phyloP scores from a whole-genome alignment of 2,329 filamentous ascomycete species.

The Neonectria faginata region DNA sequence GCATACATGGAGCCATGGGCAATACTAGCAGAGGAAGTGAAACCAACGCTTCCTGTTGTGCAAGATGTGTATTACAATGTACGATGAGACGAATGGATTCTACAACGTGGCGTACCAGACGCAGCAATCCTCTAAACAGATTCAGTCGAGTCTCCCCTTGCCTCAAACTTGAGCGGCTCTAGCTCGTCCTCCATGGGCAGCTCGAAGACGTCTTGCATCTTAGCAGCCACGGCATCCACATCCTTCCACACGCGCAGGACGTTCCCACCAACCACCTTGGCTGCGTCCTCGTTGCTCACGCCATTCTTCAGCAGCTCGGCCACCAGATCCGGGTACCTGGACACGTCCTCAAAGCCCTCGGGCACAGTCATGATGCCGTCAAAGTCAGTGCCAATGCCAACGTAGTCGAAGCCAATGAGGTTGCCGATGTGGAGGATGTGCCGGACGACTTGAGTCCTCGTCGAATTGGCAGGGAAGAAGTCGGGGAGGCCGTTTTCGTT shows the following conservation, averaged over 20 bases:
- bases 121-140: slow-evolving; percentile 17
- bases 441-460: slow-evolving; percentile 79
- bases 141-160: slow-evolving; percentile 14
- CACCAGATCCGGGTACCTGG: slow-evolving; percentile 83
- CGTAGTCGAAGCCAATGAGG: slow-evolving; percentile 86
- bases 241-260: slow-evolving; percentile 85
- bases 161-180: slow-evolving; percentile 30
- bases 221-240: slow-evolving; percentile 76
- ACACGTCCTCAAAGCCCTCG: slow-evolving; percentile 83
- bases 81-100: slow-evolving; percentile 41
- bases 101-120: slow-evolving; percentile 21
- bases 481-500: slow-evolving; percentile 74
- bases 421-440: slow-evolving; percentile 88
- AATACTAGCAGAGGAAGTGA: slow-evolving; percentile 20
- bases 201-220: slow-evolving; percentile 70
- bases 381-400: slow-evolving; percentile 91
- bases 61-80: slow-evolving; percentile 49
- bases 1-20: slow-evolving; percentile 14
- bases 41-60: slow-evolving; percentile 40
- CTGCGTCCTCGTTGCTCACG: slow-evolving; percentile 78
- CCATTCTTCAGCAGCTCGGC: slow-evolving; percentile 79
- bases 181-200: slow-evolving; percentile 66
- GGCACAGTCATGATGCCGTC: slow-evolving; percentile 80
- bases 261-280: slow-evolving; percentile 83
- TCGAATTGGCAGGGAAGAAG: slow-evolving; percentile 75